Percentiles rank a stretch among this genome's conserved stretches.
Evolutionary conservation across 2,329 filamentous ascomycete species (phyloP).

Genomic region (Colletotrichum magnum): DNA sequence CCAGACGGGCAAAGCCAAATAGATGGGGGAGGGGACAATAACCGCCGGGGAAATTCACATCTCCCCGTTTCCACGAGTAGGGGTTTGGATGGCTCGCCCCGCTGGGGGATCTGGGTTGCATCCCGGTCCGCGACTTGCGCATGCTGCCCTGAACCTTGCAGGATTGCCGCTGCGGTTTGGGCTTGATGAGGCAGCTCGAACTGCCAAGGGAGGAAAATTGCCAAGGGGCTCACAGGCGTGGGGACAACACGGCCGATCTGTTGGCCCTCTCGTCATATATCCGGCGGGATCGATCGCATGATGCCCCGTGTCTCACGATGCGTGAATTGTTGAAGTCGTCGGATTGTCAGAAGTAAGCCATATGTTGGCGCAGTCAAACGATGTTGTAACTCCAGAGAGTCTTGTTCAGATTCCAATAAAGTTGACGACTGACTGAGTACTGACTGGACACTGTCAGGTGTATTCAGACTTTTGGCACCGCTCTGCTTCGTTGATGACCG

Average conservation of each 20-base stretch:
- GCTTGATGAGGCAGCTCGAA: constrained; percentile 30
- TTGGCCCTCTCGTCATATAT: neutral
- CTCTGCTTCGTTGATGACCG: too few species aligned
- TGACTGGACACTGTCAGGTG: too few species aligned
- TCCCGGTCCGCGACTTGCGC: constrained; percentile 4
- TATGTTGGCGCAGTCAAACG: too few species aligned
- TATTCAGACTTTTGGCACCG: too few species aligned
- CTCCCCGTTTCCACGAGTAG: constrained; percentile 35
- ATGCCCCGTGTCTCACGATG: too few species aligned
- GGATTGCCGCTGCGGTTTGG: constrained; percentile 12
- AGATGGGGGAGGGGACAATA: neutral
- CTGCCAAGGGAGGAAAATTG: constrained; percentile 24
- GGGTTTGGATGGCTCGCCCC: neutral
- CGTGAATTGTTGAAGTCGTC: too few species aligned
- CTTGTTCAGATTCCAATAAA: too few species aligned
- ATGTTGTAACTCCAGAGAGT: too few species aligned
- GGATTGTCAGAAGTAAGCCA: too few species aligned
- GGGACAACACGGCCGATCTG: neutral
- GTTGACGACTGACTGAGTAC: too few species aligned
- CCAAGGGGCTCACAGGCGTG: constrained; percentile 19
- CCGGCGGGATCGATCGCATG: too few species aligned
- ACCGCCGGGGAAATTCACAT: constrained; percentile 27
- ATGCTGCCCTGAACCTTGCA: constrained; percentile 11
- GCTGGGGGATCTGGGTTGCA: constrained; percentile 19
- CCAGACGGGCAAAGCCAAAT: constrained; percentile 11